Percentiles rank a stretch among this genome's conserved stretches.
Evolutionary conservation across 2,329 filamentous ascomycete genomes (phyloP).

Genomic region (Pseudogymnoascus destructans): DNA sequence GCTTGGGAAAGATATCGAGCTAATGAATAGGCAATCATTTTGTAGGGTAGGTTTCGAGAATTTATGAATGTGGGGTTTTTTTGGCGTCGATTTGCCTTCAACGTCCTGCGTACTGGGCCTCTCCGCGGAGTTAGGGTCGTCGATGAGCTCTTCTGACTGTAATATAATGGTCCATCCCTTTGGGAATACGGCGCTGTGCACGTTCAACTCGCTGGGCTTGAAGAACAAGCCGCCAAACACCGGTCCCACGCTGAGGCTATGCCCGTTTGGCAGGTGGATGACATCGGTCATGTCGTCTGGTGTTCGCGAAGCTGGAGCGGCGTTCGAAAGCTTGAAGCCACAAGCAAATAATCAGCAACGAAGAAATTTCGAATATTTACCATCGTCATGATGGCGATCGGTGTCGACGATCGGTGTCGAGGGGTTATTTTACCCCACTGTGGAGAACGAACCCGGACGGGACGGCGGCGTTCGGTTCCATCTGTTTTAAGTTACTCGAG

Average conservation of each 20-base stretch:
- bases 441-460: neutral
- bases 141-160: constrained; percentile 43
- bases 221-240: constrained; percentile 90
- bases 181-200: constrained; percentile 59
- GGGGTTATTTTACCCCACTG: constrained; percentile 7
- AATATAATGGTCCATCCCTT: constrained; percentile 84
- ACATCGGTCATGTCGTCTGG: constrained; percentile 20
- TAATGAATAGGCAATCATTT: constrained; percentile 78
- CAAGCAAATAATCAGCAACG: neutral
- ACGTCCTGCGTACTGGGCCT: constrained; percentile 18
- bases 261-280: constrained; percentile 75
- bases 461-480: neutral
- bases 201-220: constrained; percentile 64
- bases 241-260: constrained; percentile 65
- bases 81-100: constrained; percentile 10
- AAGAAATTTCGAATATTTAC: constrained; percentile 2
- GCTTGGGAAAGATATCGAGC: constrained; percentile 75
- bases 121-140: constrained; percentile 26
- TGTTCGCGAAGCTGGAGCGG: neutral
- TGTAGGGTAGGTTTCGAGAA: constrained; percentile 64
- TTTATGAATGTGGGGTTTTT: constrained; percentile 39
- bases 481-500: no score
- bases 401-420: constrained; percentile 1
- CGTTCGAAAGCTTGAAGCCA: neutral
- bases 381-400: constrained; percentile 3